Percentiles rank a stretch among this genome's conserved stretches.
Evolutionary conservation across 2,329 filamentous ascomycete species (phyloP).

Genomic region (Bertia moriformis): DNA sequence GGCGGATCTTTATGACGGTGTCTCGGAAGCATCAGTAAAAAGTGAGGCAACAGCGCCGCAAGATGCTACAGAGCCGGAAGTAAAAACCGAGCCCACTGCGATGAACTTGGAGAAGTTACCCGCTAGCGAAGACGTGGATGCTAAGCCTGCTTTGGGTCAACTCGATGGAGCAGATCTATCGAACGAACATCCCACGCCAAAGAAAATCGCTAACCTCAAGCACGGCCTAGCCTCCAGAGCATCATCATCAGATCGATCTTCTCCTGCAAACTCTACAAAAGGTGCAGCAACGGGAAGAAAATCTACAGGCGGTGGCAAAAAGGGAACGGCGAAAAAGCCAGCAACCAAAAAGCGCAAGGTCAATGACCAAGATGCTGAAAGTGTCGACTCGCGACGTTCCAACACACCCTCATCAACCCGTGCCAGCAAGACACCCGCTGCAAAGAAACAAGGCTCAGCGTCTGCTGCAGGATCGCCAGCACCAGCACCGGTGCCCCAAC

Average conservation of each 20-base stretch:
- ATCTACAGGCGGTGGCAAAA: not conserved
- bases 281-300: conserved; percentile 4
- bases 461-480: conserved; percentile 21
- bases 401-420: conserved; percentile 21
- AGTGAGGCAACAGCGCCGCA: not conserved
- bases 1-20: not conserved
- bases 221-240: conserved; percentile 16
- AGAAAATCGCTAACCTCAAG: conserved; percentile 21
- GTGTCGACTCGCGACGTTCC: conserved; percentile 16
- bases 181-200: conserved; percentile 16
- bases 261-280: conserved; percentile 19
- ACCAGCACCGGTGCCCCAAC: too few species aligned
- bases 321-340: not conserved
- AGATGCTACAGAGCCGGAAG: not conserved
- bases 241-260: conserved; percentile 20
- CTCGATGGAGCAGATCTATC: conserved; percentile 11
- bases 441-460: conserved; percentile 16
- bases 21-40: not conserved
- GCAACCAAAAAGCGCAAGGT: conserved; percentile 17
- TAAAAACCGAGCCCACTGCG: not conserved
- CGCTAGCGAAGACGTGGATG: not conserved
- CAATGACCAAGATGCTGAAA: conserved; percentile 17
- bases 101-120: not conserved
- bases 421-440: conserved; percentile 16
- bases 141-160: not conserved